Conservation (phyloP, 805 yeast genomes). For the Suhomyces canberraensis region DNA sequence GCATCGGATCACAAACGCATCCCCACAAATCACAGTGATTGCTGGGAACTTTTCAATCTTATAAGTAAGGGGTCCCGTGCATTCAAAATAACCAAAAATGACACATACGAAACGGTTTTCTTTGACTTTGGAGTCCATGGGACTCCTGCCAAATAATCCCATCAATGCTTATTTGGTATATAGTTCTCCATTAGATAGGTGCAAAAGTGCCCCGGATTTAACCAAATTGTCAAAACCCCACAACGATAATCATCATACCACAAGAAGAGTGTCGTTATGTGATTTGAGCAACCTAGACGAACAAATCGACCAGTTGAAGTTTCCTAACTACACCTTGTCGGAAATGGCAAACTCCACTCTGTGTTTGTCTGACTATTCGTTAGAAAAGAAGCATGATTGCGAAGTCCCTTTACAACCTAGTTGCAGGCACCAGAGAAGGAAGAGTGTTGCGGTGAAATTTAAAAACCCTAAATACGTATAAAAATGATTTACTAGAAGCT, state of each 20-base stretch:
- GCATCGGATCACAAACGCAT: background rate
- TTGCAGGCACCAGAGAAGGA: conserved; percentile 39
- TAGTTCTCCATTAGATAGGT: background rate
- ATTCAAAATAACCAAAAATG: background rate
- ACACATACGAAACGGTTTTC: conserved; percentile 1
- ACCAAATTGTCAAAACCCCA: background rate
- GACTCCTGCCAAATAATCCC: conserved; percentile 1
- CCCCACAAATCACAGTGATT: background rate
- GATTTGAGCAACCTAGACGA: conserved; percentile 7
- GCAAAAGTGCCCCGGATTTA: conserved; percentile 2
- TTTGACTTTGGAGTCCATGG: background rate
- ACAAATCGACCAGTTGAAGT: conserved; percentile 4
- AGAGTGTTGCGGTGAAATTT: conserved; percentile 48
- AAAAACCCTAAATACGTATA: conserved; percentile 27
- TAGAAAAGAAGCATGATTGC: no score
- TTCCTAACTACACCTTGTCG: background rate
- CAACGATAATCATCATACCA: background rate
- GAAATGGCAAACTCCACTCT: background rate
- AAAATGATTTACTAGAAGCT: background rate
- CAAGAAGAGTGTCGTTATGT: conserved; percentile 7
- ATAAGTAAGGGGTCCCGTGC: background rate
- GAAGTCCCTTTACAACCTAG: background rate
- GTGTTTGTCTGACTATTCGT: background rate
- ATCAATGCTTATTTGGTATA: conserved; percentile 7
- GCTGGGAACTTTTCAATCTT: conserved; percentile 1